phyloP scores from a whole-genome alignment of 2,329 filamentous ascomycete genomes.

The Coniochaeta ligniaria region DNA sequence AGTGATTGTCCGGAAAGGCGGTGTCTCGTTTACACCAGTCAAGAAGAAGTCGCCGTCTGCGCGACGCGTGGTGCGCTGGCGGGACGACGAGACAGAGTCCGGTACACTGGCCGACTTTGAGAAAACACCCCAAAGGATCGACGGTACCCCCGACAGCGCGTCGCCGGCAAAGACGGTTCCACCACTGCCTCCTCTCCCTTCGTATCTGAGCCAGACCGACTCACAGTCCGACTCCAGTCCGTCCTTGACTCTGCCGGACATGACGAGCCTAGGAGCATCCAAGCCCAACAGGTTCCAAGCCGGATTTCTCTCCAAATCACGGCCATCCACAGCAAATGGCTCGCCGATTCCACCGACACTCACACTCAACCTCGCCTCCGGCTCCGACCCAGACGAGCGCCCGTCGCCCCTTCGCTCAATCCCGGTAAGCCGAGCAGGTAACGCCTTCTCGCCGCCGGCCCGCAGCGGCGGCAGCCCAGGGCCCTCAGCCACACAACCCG shows the following conservation, averaged over 20 bases:
- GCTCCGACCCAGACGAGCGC: conserved; percentile 41
- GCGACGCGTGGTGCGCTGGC: conserved; percentile 83
- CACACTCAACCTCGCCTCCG: conserved; percentile 51
- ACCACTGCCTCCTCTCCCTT: conserved; percentile 42
- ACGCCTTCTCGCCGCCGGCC: conserved; percentile 40
- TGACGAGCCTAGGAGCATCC: conserved; percentile 24
- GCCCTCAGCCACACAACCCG: conserved; percentile 12
- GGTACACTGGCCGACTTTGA: conserved; percentile 80
- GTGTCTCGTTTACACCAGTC: conserved; percentile 72
- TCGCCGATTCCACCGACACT: conserved; percentile 57
- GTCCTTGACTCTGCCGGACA: conserved; percentile 48
- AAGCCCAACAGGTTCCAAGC: conserved; percentile 78
- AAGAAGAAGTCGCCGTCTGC: conserved; percentile 63
- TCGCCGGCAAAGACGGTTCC: conserved; percentile 43
- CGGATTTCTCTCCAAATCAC: conserved; percentile 67
- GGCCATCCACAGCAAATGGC: conserved; percentile 38
- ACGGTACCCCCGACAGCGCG: conserved; percentile 45
- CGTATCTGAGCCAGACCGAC: conserved; percentile 41
- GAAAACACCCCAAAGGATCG: conserved; percentile 71
- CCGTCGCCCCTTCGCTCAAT: conserved; percentile 41
- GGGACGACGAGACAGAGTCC: conserved; percentile 77
- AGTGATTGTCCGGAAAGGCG: conserved; percentile 54
- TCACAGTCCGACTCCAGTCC: conserved; percentile 52
- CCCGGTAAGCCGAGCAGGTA: conserved; percentile 39
- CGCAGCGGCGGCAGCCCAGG: conserved; percentile 6